Conservation (phyloP, 129 eudicot genomes). For the Flaveria trinervia region DNA sequence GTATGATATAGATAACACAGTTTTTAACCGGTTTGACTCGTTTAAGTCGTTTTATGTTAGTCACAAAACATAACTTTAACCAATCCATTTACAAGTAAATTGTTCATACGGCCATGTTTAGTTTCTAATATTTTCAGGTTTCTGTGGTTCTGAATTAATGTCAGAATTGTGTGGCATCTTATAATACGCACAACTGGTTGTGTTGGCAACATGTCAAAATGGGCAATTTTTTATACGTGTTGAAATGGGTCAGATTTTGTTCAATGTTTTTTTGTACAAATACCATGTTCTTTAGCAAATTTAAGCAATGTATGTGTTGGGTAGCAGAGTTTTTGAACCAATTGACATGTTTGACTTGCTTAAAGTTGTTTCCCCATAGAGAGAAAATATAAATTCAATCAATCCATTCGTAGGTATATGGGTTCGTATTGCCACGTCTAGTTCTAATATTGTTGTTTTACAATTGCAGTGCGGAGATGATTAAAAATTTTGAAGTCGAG, state of each 20-base stretch:
- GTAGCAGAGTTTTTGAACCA: neutral
- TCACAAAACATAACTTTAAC: neutral
- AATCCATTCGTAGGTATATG: neutral
- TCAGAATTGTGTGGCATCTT: neutral
- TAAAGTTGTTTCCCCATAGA: neutral
- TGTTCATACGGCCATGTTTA: neutral
- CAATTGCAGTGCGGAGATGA: conserved; percentile 44
- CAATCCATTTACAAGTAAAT: neutral
- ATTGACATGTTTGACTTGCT: neutral
- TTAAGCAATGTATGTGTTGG: neutral
- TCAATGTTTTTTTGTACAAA: neutral
- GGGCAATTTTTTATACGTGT: neutral
- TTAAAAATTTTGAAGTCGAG: conserved; percentile 47
- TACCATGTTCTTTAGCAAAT: neutral
- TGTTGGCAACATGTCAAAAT: neutral
- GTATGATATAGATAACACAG: neutral
- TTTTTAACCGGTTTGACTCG: neutral
- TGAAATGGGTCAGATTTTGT: neutral
- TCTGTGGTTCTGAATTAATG: neutral
- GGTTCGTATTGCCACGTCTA: neutral
- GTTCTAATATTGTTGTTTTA: neutral
- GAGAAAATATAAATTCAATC: neutral
- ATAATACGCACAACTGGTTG: neutral
- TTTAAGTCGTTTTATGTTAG: neutral
- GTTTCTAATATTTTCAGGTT: neutral